phyloP scores from a whole-genome alignment of 2,329 filamentous ascomycete genomes.

The Arachnopeziza araneosa region DNA sequence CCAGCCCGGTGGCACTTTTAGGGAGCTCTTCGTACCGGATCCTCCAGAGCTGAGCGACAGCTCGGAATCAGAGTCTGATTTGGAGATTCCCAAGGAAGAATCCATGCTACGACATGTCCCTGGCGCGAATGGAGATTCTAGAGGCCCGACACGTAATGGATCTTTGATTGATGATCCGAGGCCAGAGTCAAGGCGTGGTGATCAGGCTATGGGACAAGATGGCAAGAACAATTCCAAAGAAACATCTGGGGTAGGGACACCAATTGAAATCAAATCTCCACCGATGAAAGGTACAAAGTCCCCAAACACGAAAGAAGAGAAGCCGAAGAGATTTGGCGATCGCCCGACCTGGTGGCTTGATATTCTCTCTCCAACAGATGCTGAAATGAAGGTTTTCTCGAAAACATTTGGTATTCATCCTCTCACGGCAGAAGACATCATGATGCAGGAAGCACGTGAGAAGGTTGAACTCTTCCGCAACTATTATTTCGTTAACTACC shows the following conservation, averaged over 20 bases:
- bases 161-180: constrained; percentile 22
- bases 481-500: constrained; percentile 99
- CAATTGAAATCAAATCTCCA: constrained; percentile 17
- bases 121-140: constrained; percentile 38
- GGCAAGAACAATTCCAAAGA: constrained; percentile 10
- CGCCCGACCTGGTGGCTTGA: constrained; percentile 97
- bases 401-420: constrained; percentile 96
- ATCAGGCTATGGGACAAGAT: constrained; percentile 10
- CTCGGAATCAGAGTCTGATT: constrained; percentile 55
- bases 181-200: constrained; percentile 17
- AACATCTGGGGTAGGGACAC: constrained; percentile 21
- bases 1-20: constrained; percentile 77
- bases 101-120: constrained; percentile 25
- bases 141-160: constrained; percentile 38
- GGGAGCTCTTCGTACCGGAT: constrained; percentile 85
- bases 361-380: constrained; percentile 82
- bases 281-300: constrained; percentile 32
- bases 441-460: constrained; percentile 94
- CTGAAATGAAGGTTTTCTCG: constrained; percentile 89
- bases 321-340: constrained; percentile 61
- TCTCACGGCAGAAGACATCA: constrained; percentile 90
- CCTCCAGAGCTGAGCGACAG: constrained; percentile 70
- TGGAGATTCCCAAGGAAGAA: constrained; percentile 31
- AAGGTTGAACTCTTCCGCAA: constrained; percentile 97
- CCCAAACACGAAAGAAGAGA: constrained; percentile 30